Evolutionary conservation across 495 filamentous ascomycete species (phyloP).

Genomic region (Tetracladium setigerum): DNA sequence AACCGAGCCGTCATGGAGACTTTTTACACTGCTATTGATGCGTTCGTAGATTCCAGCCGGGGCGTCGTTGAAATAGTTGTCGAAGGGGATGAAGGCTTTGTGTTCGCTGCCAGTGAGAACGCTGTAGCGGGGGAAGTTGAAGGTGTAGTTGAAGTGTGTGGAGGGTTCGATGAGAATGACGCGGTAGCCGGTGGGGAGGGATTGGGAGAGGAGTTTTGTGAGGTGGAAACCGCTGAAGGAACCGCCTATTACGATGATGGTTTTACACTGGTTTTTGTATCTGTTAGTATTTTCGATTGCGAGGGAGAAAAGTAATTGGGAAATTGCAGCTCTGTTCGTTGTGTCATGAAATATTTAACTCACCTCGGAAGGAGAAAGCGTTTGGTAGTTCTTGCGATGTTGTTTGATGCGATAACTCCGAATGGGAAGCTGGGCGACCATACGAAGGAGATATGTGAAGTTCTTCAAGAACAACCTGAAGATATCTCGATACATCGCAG

Average conservation of each 20-base stretch:
- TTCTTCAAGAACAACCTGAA: too few species aligned
- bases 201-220: conserved; percentile 35
- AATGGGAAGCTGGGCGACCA: too few species aligned
- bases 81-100: conserved; percentile 44
- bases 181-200: conserved; percentile 39
- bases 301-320: too few species aligned
- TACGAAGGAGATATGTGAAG: too few species aligned
- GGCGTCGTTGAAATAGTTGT: conserved; percentile 19
- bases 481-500: too few species aligned
- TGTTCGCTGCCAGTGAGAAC: conserved; percentile 34
- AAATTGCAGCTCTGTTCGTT: too few species aligned
- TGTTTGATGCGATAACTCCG: too few species aligned
- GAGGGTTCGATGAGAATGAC: conserved; percentile 51
- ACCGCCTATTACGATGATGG: conserved; percentile 46
- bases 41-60: conserved; percentile 20
- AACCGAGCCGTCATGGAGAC: conserved; percentile 21
- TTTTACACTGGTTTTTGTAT: too few species aligned
- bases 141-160: conserved; percentile 51
- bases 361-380: too few species aligned
- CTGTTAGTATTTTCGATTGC: too few species aligned
- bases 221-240: conserved; percentile 46
- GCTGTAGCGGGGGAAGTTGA: conserved; percentile 43
- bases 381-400: too few species aligned
- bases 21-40: conserved; percentile 25
- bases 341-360: too few species aligned